Evolutionary conservation across 805 yeast genomes (phyloP), one percentile per base, ranked within the genome.

Genomic region (Metschnikowia kunwiensis): DNA sequence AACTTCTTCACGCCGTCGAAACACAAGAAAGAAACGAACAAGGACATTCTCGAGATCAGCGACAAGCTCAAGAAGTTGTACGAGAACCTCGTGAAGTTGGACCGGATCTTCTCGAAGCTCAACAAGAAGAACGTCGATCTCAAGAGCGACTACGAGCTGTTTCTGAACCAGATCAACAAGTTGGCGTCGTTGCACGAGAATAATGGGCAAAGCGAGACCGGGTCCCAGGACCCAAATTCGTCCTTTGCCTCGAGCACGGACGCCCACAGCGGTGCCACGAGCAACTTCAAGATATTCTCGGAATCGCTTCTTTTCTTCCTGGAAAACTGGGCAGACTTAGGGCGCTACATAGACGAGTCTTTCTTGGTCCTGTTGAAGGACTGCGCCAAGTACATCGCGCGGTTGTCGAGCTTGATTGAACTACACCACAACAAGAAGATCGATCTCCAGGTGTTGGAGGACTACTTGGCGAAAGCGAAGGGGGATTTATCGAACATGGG

Each of bases 341-440:
- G 69, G 40, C 62, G 67, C 26, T 67, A 66, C 32, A 68, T 87
- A 38, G 96, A 91, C 51, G 83, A 80, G 48, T 81, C 87, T 25
- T 93, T 86, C 53, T 70, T 87, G 32, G 84, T 86, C 2, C 79
- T 94, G 9, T 63, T 93, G 47, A 82, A 85, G 47, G 97, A 93
- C 59, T 72, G 93, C 61, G 87, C 91, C 44, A 89, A 86, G 60
- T 93, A 65, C 42, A 66, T 68, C 31, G 53, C 68, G 5, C 57
- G 65, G 20, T 55, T 68, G 30, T 62, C 70, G 51, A 77, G 73
- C 43, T 64, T 91, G 40, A 75, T 93, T 36, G 88, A 83, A 54
- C 71, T 85, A 38, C 87, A 91, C 47, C 97, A 91, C 53, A 88
- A 87, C 55, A 89, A 89, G 58, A 89, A 86, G 50, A 75, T 91